Percentiles rank a stretch among this genome's conserved stretches.
Evolutionary conservation across 257 asterid species (phyloP).

Genomic region (Primulina huaijiensis): DNA sequence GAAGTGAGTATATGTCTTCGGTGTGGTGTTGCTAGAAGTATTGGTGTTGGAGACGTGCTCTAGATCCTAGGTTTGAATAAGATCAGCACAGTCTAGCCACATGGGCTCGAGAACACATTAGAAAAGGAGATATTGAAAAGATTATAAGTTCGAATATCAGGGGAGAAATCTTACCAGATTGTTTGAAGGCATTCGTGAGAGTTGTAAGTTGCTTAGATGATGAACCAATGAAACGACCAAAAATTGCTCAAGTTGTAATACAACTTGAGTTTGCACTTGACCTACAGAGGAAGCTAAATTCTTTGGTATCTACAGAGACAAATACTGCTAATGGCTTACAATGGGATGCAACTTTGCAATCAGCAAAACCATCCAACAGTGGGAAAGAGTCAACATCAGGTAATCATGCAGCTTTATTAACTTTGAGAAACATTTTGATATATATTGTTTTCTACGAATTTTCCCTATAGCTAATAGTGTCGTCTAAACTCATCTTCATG

Average conservation of each 20-base stretch:
- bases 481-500: too few relatives aligned
- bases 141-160: conserved; percentile 27
- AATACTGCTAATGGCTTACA: too few relatives aligned
- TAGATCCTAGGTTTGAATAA: conserved; percentile 27
- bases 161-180: conserved; percentile 25
- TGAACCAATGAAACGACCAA: conserved; percentile 33
- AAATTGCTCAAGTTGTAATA: conserved; percentile 32
- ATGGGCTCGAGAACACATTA: conserved; percentile 34
- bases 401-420: background rate
- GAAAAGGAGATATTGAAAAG: conserved; percentile 30
- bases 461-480: too few relatives aligned
- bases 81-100: conserved; percentile 28
- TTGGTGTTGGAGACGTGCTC: conserved; percentile 36
- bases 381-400: background rate
- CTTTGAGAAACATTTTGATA: too few relatives aligned
- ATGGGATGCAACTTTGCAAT: too few relatives aligned
- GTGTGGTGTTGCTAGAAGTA: conserved; percentile 41
- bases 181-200: conserved; percentile 30
- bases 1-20: conserved; percentile 41
- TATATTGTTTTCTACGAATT: too few relatives aligned
- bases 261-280: conserved; percentile 5
- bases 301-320: background rate
- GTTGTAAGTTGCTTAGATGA: conserved; percentile 33
- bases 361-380: too few relatives aligned
- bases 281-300: background rate